Conservation (phyloP, 352 stramenopile species). For the Phytophthora pisi region DNA sequence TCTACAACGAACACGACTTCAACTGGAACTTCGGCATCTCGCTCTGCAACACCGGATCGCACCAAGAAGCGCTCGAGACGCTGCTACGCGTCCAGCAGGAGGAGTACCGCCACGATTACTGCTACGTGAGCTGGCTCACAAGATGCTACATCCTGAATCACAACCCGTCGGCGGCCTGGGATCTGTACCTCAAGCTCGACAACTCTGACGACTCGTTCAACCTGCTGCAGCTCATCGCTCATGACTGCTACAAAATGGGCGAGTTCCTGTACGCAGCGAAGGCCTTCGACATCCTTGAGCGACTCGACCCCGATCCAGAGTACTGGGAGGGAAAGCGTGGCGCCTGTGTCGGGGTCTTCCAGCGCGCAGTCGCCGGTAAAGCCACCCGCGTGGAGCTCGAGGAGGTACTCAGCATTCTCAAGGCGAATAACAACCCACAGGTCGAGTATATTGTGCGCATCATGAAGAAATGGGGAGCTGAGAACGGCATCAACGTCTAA, state of each 20-base stretch:
- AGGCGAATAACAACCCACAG: slow-evolving; percentile 94
- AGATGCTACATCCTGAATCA: slow-evolving; percentile 96
- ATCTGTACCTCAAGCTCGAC: slow-evolving; percentile 97
- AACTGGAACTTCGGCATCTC: slow-evolving; percentile 98
- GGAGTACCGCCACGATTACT: slow-evolving; percentile 93
- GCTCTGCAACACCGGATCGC: slow-evolving; percentile 92
- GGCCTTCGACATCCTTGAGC: slow-evolving; percentile 94
- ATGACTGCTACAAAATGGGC: slow-evolving; percentile 98
- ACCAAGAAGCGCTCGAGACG: slow-evolving; percentile 94
- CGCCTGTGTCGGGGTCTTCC: slow-evolving; percentile 95
- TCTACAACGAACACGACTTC: slow-evolving; percentile 98
- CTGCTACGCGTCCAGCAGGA: slow-evolving; percentile 92
- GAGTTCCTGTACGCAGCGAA: slow-evolving; percentile 96
- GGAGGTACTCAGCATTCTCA: slow-evolving; percentile 93
- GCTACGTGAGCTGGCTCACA: slow-evolving; percentile 90
- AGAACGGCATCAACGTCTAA: slow-evolving; percentile 89
- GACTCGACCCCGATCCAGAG: slow-evolving; percentile 94
- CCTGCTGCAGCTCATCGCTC: slow-evolving; percentile 95
- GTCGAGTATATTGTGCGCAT: slow-evolving; percentile 96
- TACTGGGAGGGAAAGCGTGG: slow-evolving; percentile 97
- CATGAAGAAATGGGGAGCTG: slow-evolving; percentile 95
- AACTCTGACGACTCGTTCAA: slow-evolving; percentile 96
- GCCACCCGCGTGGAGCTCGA: slow-evolving; percentile 89
- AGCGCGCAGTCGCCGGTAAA: slow-evolving; percentile 93
- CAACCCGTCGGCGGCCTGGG: slow-evolving; percentile 94